Evolutionary conservation across 176 grass and related monocot species (phyloP).

Genomic region (bread wheat (Triticum aestivum)): DNA sequence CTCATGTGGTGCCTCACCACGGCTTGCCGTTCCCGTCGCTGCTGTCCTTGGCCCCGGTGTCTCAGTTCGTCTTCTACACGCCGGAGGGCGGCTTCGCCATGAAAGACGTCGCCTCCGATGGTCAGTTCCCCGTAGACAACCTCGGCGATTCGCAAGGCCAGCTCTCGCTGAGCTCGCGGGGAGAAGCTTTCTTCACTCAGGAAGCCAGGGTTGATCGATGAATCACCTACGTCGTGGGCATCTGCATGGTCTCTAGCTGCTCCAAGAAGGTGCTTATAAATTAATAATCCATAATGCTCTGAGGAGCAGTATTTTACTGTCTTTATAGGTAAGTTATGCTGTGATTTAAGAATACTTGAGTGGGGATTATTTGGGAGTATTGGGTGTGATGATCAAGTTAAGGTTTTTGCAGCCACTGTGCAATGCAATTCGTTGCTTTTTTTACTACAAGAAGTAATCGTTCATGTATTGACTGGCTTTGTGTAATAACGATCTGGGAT

Average conservation of each 20-base stretch:
- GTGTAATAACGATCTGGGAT: constrained; percentile 38
- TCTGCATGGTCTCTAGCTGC: constrained; percentile 11
- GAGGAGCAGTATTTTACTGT: constrained; percentile 1
- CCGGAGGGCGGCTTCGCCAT: constrained; percentile 44
- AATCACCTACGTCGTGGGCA: background rate
- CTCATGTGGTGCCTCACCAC: constrained; percentile 26
- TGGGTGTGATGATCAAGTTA: background rate
- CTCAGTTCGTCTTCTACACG: constrained; percentile 71
- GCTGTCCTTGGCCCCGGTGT: constrained; percentile 59
- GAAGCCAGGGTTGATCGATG: constrained; percentile 28
- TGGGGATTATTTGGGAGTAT: background rate
- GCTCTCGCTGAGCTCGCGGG: constrained; percentile 57
- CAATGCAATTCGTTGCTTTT: constrained; percentile 40
- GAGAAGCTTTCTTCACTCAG: constrained; percentile 58
- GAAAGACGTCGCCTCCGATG: constrained; percentile 46
- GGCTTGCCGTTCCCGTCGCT: constrained; percentile 52
- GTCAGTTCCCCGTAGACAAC: constrained; percentile 49
- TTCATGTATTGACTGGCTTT: constrained; percentile 21
- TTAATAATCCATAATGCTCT: constrained; percentile 22
- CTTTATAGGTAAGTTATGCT: constrained; percentile 23
- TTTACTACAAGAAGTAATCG: constrained; percentile 31
- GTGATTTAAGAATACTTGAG: constrained; percentile 27
- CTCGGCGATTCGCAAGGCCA: constrained; percentile 52
- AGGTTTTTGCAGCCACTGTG: constrained; percentile 18
- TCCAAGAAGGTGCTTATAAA: constrained; percentile 43